These are phyloP conservation scores for Fragaria vesca DNA, from an alignment of 306 rosid species.

Conservation along the genomic window DNA sequence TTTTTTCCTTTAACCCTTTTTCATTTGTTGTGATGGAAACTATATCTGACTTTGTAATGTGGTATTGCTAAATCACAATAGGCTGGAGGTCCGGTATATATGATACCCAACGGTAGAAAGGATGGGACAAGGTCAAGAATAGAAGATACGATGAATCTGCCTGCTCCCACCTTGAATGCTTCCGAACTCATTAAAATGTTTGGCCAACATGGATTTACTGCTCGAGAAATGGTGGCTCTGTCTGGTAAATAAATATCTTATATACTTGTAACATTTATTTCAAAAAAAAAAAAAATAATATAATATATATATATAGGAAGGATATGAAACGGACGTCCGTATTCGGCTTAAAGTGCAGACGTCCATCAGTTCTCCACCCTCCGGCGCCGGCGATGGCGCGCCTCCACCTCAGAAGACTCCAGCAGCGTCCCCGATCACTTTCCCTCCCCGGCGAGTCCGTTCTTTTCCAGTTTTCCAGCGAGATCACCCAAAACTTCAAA, in stretches of 20 bases:
- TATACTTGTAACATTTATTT: background rate
- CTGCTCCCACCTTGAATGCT: conserved; percentile 63
- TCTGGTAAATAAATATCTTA: conserved; percentile 46
- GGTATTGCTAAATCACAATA: conserved; percentile 17
- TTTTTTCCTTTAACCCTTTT: no score
- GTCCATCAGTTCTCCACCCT: no score
- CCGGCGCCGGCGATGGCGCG: no score
- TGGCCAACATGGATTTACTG: conserved; percentile 60
- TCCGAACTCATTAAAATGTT: conserved; percentile 59
- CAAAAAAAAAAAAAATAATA: no score
- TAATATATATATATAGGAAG: no score
- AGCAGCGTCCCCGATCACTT: no score
- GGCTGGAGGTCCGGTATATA: conserved; percentile 87
- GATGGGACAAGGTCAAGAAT: conserved; percentile 77
- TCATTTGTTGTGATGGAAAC: background rate
- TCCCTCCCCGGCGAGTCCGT: no score
- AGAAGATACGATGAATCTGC: conserved; percentile 69
- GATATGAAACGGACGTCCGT: no score
- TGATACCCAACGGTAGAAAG: conserved; percentile 74
- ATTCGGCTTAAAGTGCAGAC: no score
- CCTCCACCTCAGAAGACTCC: no score
- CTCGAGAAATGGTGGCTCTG: conserved; percentile 73
- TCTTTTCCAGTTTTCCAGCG: no score
- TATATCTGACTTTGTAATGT: background rate
- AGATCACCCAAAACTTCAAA: no score